Conservation (phyloP, 2,329 filamentous ascomycete species). For the Epicoccum nigrum region DNA sequence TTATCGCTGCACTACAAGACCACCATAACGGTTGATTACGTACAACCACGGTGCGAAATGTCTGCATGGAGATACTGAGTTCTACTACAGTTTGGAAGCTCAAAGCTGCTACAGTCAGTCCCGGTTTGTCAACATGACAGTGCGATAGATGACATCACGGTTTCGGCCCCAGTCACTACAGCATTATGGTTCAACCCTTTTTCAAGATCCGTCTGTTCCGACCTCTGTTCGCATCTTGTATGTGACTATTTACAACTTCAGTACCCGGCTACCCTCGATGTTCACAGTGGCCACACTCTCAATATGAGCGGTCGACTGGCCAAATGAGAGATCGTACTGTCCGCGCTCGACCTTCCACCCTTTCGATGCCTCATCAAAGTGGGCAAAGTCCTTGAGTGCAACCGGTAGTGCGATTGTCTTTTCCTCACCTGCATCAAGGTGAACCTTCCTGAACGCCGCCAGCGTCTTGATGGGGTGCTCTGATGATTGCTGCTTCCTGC, state of each 20-base stretch:
- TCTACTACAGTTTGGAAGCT: too few relatives aligned
- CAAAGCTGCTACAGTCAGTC: too few relatives aligned
- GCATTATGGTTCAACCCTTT: too few relatives aligned
- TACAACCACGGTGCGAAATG: too few relatives aligned
- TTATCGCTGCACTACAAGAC: background rate
- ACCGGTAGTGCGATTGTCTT: constrained; percentile 60
- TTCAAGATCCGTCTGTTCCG: too few relatives aligned
- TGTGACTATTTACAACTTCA: constrained; percentile 26
- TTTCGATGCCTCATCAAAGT: constrained; percentile 36
- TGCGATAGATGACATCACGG: too few relatives aligned
- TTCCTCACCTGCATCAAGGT: constrained; percentile 62
- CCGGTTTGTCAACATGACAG: too few relatives aligned
- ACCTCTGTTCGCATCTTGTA: too few relatives aligned
- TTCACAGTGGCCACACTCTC: constrained; percentile 32
- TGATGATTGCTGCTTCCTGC: constrained; percentile 47
- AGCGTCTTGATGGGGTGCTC: constrained; percentile 70
- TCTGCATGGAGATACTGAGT: too few relatives aligned
- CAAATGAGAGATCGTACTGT: constrained; percentile 42
- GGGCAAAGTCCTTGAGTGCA: constrained; percentile 37
- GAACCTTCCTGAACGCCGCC: constrained; percentile 70
- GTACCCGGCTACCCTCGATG: constrained; percentile 25
- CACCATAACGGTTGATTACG: background rate
- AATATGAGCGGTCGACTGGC: constrained; percentile 35
- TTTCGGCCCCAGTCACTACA: too few relatives aligned
- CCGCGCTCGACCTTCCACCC: constrained; percentile 41